Evolutionary conservation across 208 protist genomes (phyloP), one percentile per base, ranked within the genome.

Genomic region (Phytomonas francai): DNA sequence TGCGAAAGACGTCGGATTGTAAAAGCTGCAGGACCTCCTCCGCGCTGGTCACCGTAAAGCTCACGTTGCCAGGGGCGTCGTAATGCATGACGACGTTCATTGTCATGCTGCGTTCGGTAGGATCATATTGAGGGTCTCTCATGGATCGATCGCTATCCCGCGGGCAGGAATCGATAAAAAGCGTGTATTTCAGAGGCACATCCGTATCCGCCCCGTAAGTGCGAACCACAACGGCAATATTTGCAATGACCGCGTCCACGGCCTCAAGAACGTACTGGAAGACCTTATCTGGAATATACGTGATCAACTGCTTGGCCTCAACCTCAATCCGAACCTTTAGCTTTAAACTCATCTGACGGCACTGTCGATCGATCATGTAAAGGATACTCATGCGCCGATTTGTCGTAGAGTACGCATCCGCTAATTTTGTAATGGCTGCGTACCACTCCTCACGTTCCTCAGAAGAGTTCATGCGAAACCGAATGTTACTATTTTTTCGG

Each of bases 231-330:
- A 68, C 67, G 7, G 79, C 76, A 22, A 91, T 82, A n/a, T 68
- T 89, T 9, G 71, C 76, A 51, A 92, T 75, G 28, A 77, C 82
- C 19, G 74, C 70, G 65, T 92, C 83, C 25, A 95, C 81, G 1
- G 90, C 90, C 76, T 95, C 90, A 7, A 83, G 73, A 11, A 88
- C 74, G 73, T 93, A 92, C 73, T 91, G 84, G 28, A 92, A 68
- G 60, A 95, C 65, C 30, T 87, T 65, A 58, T 91, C 79, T 39
- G 79, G 77, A 49, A 95, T 72, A 60, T 85, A 72, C 9, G 73
- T 77, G 28, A 93, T 66, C 16, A 87, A 62, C 12, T 64, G 72
- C 2, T 71, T 71, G n/a, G 79, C 60, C 61, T 84, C 79, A 36
- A 95, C 78, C 7, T 64, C 73, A 34, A 95, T 87, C 59, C 77